A percentile compares a stretch with the other conserved stretches of the same genome.
Evolutionary conservation across 2,329 filamentous ascomycete species (phyloP).

Genomic region (Leptographium lundbergii): DNA sequence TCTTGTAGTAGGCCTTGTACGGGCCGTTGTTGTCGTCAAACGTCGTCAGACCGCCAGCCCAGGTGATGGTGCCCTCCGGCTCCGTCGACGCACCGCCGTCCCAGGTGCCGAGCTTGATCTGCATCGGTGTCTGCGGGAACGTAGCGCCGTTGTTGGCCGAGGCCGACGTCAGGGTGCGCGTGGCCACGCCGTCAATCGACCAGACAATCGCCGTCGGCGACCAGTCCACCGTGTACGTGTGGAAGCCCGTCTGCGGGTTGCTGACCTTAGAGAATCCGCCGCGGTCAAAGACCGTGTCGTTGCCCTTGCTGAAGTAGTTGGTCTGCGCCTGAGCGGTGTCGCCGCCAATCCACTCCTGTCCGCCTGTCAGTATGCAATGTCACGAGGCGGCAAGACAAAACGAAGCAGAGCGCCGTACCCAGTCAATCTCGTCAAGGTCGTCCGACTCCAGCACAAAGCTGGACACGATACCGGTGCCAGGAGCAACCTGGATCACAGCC

Average conservation of each 20-base stretch:
- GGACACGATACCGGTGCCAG: conserved; percentile 78
- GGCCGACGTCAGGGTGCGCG: conserved; percentile 34
- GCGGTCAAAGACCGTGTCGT: conserved; percentile 59
- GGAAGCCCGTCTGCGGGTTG: conserved; percentile 38
- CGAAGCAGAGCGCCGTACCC: conserved; percentile 24
- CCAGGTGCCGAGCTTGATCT: conserved; percentile 49
- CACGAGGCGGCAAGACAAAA: neutral
- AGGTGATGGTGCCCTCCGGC: conserved; percentile 46
- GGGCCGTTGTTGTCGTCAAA: conserved; percentile 37
- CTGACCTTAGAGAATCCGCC: conserved; percentile 48
- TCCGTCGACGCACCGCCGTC: conserved; percentile 34
- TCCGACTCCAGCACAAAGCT: conserved; percentile 84
- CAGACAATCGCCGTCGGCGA: conserved; percentile 44
- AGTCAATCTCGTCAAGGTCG: conserved; percentile 87
- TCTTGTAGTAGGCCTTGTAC: conserved; percentile 45
- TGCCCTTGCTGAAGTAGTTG: conserved; percentile 73
- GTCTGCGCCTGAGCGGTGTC: conserved; percentile 64
- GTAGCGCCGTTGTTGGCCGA: conserved; percentile 36
- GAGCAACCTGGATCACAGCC: conserved; percentile 63
- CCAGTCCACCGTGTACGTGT: conserved; percentile 61
- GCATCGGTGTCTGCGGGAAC: conserved; percentile 61
- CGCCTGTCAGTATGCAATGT: neutral
- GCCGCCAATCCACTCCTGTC: conserved; percentile 68
- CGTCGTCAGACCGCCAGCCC: conserved; percentile 50
- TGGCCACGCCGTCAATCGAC: conserved; percentile 38